Evolutionary conservation across 495 filamentous ascomycete genomes (phyloP).

Genomic region (Polyplosphaeria fusca): DNA sequence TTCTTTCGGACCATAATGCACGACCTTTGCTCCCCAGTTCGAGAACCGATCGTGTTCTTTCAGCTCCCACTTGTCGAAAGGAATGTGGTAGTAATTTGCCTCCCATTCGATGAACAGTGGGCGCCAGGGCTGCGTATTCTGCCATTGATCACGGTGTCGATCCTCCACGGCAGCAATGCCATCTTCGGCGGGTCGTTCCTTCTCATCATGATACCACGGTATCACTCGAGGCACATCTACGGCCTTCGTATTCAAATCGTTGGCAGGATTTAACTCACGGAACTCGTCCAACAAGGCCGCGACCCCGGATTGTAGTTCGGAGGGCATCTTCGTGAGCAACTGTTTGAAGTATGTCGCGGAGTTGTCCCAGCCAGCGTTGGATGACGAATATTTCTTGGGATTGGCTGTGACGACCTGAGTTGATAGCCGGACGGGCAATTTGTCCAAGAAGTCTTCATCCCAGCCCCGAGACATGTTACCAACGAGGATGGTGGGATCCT

Average conservation of each 20-base stretch:
- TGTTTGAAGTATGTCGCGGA: background rate
- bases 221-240: too few relatives aligned
- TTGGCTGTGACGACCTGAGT: slow-evolving; percentile 33
- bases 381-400: background rate
- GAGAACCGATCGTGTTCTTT: too few relatives aligned
- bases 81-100: slow-evolving; percentile 50
- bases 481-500: slow-evolving; percentile 50
- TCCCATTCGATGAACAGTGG: slow-evolving; percentile 57
- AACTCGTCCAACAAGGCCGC: background rate
- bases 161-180: too few relatives aligned
- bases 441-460: slow-evolving; percentile 47
- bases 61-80: slow-evolving; percentile 40
- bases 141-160: too few relatives aligned
- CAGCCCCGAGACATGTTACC: slow-evolving; percentile 47
- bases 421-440: slow-evolving; percentile 38
- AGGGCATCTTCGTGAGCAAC: too few relatives aligned
- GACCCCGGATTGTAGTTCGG: too few relatives aligned
- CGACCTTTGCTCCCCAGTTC: too few relatives aligned
- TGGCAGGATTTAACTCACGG: background rate
- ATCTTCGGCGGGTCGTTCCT: too few relatives aligned
- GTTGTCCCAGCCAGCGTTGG: background rate
- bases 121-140: slow-evolving; percentile 45
- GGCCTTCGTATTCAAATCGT: background rate
- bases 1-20: background rate
- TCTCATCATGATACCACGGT: too few relatives aligned